Evolutionary conservation across 495 filamentous ascomycete genomes (phyloP).

Genomic region (Annulohypoxylon stygium): DNA sequence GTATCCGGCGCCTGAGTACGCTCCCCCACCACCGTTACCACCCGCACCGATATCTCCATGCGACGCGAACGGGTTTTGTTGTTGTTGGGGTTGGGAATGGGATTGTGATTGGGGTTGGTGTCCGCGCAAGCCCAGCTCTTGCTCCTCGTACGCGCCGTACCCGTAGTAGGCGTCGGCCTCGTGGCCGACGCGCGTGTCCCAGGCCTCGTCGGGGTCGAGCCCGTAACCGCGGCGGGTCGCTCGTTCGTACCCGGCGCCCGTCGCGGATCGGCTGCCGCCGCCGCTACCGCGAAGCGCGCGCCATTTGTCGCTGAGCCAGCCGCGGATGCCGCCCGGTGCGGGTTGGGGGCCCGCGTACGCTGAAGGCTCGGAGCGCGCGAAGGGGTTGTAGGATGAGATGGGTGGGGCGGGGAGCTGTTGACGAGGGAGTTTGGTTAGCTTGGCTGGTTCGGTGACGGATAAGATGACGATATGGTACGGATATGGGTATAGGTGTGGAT

Average conservation of each 20-base stretch:
- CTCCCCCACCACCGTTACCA: constrained; percentile 12
- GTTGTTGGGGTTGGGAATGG: constrained; percentile 23
- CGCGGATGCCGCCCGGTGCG: constrained; percentile 67
- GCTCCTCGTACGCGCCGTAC: constrained; percentile 68
- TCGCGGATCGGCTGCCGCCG: constrained; percentile 60
- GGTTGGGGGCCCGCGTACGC: constrained; percentile 65
- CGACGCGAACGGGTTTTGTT: constrained; percentile 9
- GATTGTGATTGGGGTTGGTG: neutral
- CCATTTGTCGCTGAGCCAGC: constrained; percentile 68
- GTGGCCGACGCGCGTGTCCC: constrained; percentile 75
- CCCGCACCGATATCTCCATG: neutral
- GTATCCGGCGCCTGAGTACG: constrained; percentile 53
- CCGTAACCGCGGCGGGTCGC: constrained; percentile 60
- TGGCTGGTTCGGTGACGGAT: constrained; percentile 8
- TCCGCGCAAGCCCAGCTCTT: constrained; percentile 65
- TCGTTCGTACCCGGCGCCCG: constrained; percentile 71
- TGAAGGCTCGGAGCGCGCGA: constrained; percentile 53
- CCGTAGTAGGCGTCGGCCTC: constrained; percentile 66
- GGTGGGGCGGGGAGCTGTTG: constrained; percentile 70
- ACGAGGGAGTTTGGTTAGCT: constrained; percentile 17
- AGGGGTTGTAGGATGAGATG: constrained; percentile 72
- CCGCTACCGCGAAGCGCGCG: constrained; percentile 63
- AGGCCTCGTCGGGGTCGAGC: constrained; percentile 79
- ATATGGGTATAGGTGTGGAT: constrained; percentile 2
- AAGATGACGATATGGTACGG: neutral